Evolutionary conservation across 768 basidiomycete species (phyloP).

Genomic region (Leccinum variicolor): DNA sequence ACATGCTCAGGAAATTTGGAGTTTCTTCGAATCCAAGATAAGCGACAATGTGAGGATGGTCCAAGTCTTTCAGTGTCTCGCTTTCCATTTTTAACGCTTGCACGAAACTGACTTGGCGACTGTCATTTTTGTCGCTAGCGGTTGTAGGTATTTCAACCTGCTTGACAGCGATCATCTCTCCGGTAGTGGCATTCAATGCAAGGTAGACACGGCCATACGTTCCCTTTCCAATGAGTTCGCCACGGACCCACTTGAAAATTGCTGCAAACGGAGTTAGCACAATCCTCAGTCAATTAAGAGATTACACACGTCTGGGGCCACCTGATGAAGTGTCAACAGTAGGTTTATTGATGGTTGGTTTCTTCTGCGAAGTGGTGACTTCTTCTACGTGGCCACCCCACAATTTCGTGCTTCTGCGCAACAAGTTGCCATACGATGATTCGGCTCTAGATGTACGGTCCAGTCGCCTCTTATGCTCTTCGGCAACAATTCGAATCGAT

Average conservation of each 20-base stretch:
- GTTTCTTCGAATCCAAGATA: conserved; percentile 96
- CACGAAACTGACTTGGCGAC: conserved; percentile 79
- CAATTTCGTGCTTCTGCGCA: conserved; percentile 86
- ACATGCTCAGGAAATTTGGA: conserved; percentile 88
- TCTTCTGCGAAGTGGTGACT: conserved; percentile 74
- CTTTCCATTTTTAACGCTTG: conserved; percentile 94
- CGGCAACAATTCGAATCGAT: conserved; percentile 89
- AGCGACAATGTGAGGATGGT: conserved; percentile 96
- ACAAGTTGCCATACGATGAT: conserved; percentile 45
- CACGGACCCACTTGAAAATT: conserved; percentile 98
- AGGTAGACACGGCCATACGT: conserved; percentile 97
- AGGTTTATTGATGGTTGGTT: conserved; percentile 38
- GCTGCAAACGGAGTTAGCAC: conserved; percentile 41
- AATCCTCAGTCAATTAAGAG: not conserved
- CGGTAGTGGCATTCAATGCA: conserved; percentile 92
- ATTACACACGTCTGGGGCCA: conserved; percentile 62
- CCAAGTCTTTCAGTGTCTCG: conserved; percentile 92
- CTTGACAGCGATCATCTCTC: conserved; percentile 99
- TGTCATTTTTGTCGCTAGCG: conserved; percentile 86
- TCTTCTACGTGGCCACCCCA: conserved; percentile 95
- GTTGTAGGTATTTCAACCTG: conserved; percentile 96
- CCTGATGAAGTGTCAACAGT: conserved; percentile 60
- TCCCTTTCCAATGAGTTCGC: conserved; percentile 95
- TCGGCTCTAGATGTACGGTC: conserved; percentile 67
- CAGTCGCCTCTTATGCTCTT: conserved; percentile 77